These are phyloP conservation scores for Pleurotus djamor DNA, from an alignment of 768 basidiomycete species.

Conservation along the genomic window DNA sequence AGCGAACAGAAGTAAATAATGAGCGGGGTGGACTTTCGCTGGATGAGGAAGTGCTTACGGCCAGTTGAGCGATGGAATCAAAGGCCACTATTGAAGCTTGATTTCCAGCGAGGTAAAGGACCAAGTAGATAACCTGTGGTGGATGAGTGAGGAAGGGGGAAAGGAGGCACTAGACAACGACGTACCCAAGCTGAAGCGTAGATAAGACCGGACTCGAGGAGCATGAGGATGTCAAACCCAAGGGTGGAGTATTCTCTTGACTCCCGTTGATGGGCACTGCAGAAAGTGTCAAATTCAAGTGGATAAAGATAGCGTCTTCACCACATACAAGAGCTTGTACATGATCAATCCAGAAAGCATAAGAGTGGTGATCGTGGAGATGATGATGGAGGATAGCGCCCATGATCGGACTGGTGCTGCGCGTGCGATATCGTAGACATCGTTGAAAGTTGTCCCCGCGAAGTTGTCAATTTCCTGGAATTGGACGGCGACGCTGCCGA, in stretches of 20 bases:
- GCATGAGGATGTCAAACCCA: neutral
- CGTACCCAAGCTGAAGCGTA: slow-evolving; percentile 1
- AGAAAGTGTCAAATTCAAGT: neutral
- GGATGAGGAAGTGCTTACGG: neutral
- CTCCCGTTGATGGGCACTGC: slow-evolving; percentile 1
- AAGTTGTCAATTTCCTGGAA: neutral
- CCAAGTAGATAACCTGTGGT: neutral
- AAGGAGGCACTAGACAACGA: neutral
- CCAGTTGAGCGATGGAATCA: neutral
- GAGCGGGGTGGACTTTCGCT: no score
- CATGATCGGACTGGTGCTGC: neutral
- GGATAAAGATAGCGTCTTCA: neutral
- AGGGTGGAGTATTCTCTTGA: neutral
- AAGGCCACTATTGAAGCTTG: neutral
- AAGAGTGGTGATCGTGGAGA: neutral
- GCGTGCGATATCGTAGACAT: neutral
- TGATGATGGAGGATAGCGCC: neutral
- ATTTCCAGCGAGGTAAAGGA: neutral
- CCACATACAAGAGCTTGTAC: neutral
- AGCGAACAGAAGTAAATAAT: neutral
- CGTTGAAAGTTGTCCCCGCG: neutral
- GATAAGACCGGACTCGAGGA: slow-evolving; percentile 1
- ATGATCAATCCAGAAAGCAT: neutral
- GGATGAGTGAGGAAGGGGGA: no score
- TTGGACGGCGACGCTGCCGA: neutral